phyloP scores from a whole-genome alignment of 306 rosid species.

The Pueraria montana region DNA sequence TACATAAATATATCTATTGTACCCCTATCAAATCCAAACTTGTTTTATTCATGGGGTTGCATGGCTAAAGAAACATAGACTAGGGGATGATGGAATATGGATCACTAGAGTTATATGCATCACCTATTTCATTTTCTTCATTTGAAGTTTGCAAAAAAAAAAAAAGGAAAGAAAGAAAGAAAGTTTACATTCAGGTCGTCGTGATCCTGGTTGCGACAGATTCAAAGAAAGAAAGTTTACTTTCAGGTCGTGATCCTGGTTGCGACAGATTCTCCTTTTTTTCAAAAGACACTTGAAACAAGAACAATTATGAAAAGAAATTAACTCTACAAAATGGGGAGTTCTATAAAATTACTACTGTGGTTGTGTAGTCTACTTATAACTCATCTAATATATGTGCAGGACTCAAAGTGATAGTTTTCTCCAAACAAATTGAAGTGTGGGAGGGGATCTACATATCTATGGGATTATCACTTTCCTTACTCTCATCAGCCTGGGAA shows the following conservation, averaged over 20 bases:
- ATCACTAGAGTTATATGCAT: background rate
- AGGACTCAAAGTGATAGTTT: slow-evolving; percentile 24
- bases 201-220: too few relatives aligned
- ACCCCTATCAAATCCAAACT: slow-evolving; percentile 1
- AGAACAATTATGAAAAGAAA: background rate
- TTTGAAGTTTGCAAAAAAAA: background rate
- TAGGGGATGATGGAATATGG: background rate
- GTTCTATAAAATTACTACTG: background rate
- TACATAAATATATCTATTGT: background rate
- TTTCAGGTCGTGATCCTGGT: background rate
- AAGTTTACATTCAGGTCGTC: background rate
- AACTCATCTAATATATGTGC: slow-evolving; percentile 6
- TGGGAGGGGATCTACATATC: slow-evolving; percentile 11
- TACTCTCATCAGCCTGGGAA: slow-evolving; percentile 66
- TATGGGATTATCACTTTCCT: slow-evolving; percentile 78
- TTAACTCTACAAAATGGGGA: background rate
- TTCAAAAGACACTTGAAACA: background rate
- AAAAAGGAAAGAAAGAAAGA: too few relatives aligned
- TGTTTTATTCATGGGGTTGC: slow-evolving; percentile 1
- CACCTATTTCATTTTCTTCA: background rate
- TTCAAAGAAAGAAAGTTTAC: background rate
- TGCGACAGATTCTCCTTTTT: background rate
- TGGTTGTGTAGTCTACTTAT: background rate
- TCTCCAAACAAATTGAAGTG: slow-evolving; percentile 23
- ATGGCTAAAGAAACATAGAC: background rate